phyloP scores from a whole-genome alignment of 129 eudicot species.

The Deinandra increscens region DNA sequence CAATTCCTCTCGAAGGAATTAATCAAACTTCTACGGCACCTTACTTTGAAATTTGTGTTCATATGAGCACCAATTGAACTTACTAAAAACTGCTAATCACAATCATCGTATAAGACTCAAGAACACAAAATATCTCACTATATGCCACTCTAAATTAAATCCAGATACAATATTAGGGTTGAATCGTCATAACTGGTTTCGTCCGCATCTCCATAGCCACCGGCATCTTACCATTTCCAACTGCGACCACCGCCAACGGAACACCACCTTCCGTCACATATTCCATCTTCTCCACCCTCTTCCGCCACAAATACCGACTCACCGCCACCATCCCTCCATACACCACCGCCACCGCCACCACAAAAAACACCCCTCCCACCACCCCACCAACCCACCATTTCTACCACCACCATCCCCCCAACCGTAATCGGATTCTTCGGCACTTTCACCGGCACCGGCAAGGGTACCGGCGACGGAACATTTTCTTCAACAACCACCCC shows the following conservation, averaged over 20 bases:
- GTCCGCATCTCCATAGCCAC: background rate
- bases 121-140: too few relatives aligned
- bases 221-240: background rate
- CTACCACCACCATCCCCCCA: background rate
- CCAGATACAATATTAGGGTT: too few relatives aligned
- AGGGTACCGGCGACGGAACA: slow-evolving; percentile 32
- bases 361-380: background rate
- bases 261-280: background rate
- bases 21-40: too few relatives aligned
- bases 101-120: too few relatives aligned
- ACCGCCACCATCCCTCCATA: background rate
- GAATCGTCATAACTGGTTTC: background rate
- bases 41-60: too few relatives aligned
- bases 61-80: too few relatives aligned
- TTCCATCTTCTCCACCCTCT: background rate
- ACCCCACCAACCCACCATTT: background rate
- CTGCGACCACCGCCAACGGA: background rate
- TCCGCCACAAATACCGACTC: background rate
- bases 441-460: background rate
- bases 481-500: slow-evolving; percentile 50
- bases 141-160: too few relatives aligned
- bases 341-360: background rate
- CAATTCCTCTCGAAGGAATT: too few relatives aligned
- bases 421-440: slow-evolving; percentile 32
- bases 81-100: too few relatives aligned